Evolutionary conservation across 164 flowering plant species (phyloP), one percentile per base, ranked within the genome.

Genomic region (Dillenia turbinata): DNA sequence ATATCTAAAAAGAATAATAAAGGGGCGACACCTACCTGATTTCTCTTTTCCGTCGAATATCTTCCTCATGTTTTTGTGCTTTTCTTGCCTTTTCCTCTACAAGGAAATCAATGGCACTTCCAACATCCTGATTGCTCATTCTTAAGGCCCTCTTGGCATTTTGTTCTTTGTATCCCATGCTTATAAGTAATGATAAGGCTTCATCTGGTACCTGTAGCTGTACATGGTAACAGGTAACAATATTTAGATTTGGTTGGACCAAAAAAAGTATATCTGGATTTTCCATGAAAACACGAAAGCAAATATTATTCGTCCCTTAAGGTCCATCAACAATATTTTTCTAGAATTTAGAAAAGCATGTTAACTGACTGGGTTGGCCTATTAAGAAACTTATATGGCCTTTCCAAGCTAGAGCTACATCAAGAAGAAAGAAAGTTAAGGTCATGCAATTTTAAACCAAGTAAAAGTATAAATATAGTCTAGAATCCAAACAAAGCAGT

Each of bases 121-220:
- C 82, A 57, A 86, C 74, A 73, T 87, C 77, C 71, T 87, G 94
- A 67, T 76, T 75, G 78, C 61, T 86, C 81, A 89, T 82, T 61
- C 90, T 81, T 56, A 94, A 58, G 14, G 98, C 97, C 69, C 91
- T 87, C 72, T 80, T 86, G 50, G 90, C 85, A 44, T 78, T 84
- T 24, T 59, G 67, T 64, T 83, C 93, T 56, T 74, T 77, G 66
- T 87, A 90, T 43, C 98, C 98, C 97, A 94, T 87, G 76, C 88
- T 78, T 80, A 87, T 72, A 19, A 90, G 86, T 44, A 79, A 56
- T 24, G 96, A 82, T 19, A 94, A 66, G 54, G 81, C 78, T 74
- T 94, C 96, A 73, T 94, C 97, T 3, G 88, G 70, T 10, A 94
- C 87, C 69, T 94, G 91, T 61, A 94, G 85, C 97, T 94, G 90